Percentiles rank a stretch among this genome's conserved stretches.
Conservation (phyloP, 1,139 yeast species). For the Candida sanyaensis region DNA sequence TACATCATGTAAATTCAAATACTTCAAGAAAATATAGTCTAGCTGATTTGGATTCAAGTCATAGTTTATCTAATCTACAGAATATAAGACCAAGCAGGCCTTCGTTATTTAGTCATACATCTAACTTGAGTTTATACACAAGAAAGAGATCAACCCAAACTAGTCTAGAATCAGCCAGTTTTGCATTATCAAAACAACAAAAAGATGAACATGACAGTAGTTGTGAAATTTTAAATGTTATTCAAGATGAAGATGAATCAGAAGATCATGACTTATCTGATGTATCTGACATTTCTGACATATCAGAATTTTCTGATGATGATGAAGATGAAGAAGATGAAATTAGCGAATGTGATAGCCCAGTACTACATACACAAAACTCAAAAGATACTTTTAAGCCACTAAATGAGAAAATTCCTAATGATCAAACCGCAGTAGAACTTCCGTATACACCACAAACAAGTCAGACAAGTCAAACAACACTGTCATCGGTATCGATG, state of each 20-base stretch:
- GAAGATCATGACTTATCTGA: slow-evolving; percentile 11
- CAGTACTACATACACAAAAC: too few relatives aligned
- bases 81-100: slow-evolving; percentile 16
- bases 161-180: slow-evolving; percentile 14
- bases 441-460: background rate
- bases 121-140: slow-evolving; percentile 11
- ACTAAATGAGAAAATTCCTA: too few relatives aligned
- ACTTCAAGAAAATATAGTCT: background rate
- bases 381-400: too few relatives aligned
- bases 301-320: slow-evolving; percentile 17
- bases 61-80: slow-evolving; percentile 10
- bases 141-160: slow-evolving; percentile 12
- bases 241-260: slow-evolving; percentile 6
- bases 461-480: background rate
- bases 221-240: background rate
- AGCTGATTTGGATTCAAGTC: background rate
- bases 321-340: slow-evolving; percentile 16
- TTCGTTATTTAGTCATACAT: slow-evolving; percentile 15
- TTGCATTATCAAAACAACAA: slow-evolving; percentile 4
- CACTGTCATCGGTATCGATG: background rate
- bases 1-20: background rate
- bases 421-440: too few relatives aligned
- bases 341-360: too few relatives aligned
- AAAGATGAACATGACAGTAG: slow-evolving; percentile 3
- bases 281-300: slow-evolving; percentile 32